Evolutionary conservation across 805 yeast genomes (phyloP), one percentile per base, ranked within the genome.

Genomic region (Lipomyces mesembrius): DNA sequence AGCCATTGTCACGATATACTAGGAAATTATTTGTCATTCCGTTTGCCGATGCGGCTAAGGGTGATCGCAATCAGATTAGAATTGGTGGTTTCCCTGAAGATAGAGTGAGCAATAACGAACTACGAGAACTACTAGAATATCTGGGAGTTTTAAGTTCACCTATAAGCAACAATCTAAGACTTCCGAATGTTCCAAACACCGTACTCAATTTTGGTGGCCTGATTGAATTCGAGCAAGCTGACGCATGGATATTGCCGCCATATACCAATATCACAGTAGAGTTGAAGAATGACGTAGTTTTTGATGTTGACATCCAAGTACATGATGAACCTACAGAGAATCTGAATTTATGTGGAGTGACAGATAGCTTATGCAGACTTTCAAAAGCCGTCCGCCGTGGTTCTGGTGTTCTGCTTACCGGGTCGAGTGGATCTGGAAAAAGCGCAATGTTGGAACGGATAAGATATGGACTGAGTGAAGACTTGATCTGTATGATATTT

Each of bases 381-480:
- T 71, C 77, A 6, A 80, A 80, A 7, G 75, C 82, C 0, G 72
- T 87, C 2, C 73, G 80, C 6, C 76, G 82, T 53, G 84, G 83
- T 6, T 82, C 81, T 60, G 91, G 94, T 1, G 79, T 87, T 0
- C 78, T 92, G 62, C 73, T 93, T 0, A 83, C 86, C 71, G 98
- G 98, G 0, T 78, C 87, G 27, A 80, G 90, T 0, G 98, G 97
- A 0, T 84, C 91, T 68, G 98, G 98, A 0, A 94, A 94, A 75
- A 80, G 95, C 0, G 77, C 86, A 1, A 68, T 89, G 1, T 74
- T 87, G 17, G 76, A 81, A 2, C 79, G 82, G 32, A 74, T 89
- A 0, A 72, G 81, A 0, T 65, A 78, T 0, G 72, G 73, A 9
- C 73, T 90, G 6, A 66, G 74, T 8, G 61, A 75, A 0, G 74